A percentile compares a stretch with the other conserved stretches of the same genome.
These are phyloP conservation scores for Hypoxylon sp. DNA, from an alignment of 2,329 filamentous ascomycete species.

Conservation along the genomic window DNA sequence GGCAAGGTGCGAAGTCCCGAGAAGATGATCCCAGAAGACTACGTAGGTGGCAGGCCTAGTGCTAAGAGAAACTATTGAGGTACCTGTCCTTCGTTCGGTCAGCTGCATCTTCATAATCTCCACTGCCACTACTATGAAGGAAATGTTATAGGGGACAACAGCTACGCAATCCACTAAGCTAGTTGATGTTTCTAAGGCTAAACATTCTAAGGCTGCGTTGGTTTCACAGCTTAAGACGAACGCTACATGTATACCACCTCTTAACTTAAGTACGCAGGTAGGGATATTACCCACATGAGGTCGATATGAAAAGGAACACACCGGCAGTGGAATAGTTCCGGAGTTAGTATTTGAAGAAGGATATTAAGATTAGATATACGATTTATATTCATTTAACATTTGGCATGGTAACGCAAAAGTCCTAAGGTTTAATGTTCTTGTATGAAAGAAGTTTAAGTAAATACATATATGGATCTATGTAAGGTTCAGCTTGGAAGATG, in stretches of 20 bases:
- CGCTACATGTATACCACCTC: not conserved
- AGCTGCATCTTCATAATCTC: conserved; percentile 29
- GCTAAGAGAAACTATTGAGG: conserved; percentile 8
- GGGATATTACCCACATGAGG: too few species aligned
- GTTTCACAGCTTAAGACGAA: conserved; percentile 7
- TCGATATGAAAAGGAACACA: too few species aligned
- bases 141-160: not conserved
- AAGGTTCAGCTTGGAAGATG: not conserved
- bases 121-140: conserved; percentile 12
- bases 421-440: too few species aligned
- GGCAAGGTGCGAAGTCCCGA: conserved; percentile 1
- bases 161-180: not conserved
- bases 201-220: conserved; percentile 3
- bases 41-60: conserved; percentile 17
- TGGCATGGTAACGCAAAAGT: too few species aligned
- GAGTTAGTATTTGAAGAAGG: not conserved
- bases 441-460: not conserved
- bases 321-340: too few species aligned
- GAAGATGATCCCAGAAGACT: not conserved
- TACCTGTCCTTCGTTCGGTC: conserved; percentile 27
- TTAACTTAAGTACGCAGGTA: not conserved
- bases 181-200: conserved; percentile 8
- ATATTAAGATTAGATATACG: too few species aligned
- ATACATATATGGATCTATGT: not conserved
- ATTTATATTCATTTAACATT: too few species aligned